Evolutionary conservation across 441 rosid genomes (phyloP), one percentile per base, ranked within the genome.

Genomic region (Capsella rubella): DNA sequence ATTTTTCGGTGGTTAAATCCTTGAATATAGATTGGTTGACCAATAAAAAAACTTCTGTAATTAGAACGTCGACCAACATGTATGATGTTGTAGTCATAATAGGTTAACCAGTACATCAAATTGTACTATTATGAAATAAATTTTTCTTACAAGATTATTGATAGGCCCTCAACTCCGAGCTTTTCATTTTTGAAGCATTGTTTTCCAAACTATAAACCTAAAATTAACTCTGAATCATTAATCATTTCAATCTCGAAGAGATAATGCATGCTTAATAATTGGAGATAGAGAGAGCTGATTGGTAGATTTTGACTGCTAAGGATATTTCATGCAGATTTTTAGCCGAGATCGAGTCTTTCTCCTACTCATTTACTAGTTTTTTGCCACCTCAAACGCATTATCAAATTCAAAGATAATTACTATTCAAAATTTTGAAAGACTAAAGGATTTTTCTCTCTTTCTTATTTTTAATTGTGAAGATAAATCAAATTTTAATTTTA

Each of bases 51-150:
- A 35, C 1, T 16, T 16, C 25, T 47, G 42, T 27, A 59, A 13
- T n/a, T 58, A n/a, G 39, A 70, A 70, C 40, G 60, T 47, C 2
- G 29, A 15, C 35, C 59, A 59, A 25, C 25, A 51, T 35, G 34
- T 14, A 14, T 2, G 14, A 13, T 50, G 58, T 21, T 35, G 7
- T 32, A 32, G 45, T 21, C 25, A 21, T 8, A 47, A 16, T 21
- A 13, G 50, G 51, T 39, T 51, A 11, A 46, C 43, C 15, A 64
- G 31, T 15, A 64, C 45, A 18, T 32, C 42, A 55, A n/a, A 43
- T 14, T 39, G 13, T 14, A 5, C 1, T 43, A 43, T 43, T 14
- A 43, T 4, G 47, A 43, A 43, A 10, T 13, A 0, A 42, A 12
- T 7, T 5, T 7, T 5, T 53, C 35, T 28, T 53, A 53, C 16